A percentile compares a stretch with the other conserved stretches of the same genome.
These are phyloP conservation scores for Xylaria polymorpha DNA, from an alignment of 2,329 filamentous ascomycete species.

Conservation along the genomic window DNA sequence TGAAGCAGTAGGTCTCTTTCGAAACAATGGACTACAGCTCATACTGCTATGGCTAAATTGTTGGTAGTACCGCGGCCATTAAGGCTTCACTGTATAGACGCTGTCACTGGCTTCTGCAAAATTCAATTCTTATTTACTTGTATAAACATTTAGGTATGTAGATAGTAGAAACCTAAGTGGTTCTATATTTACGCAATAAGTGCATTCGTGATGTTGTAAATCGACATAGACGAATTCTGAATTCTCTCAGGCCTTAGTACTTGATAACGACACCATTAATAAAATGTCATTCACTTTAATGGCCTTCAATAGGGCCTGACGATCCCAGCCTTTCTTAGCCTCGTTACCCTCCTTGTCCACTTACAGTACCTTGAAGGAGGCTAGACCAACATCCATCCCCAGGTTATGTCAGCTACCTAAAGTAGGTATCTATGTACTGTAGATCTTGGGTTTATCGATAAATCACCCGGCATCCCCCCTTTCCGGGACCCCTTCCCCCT, in stretches of 20 bases:
- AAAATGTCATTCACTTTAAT: neutral
- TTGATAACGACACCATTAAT: neutral
- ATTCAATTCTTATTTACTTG: neutral
- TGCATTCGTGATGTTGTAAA: neutral
- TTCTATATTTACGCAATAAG: neutral
- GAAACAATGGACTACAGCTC: neutral
- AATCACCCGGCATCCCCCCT: neutral
- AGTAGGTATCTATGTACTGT: neutral
- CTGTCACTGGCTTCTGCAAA: neutral
- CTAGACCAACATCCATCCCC: neutral
- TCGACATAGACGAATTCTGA: neutral
- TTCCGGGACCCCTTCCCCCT: slow-evolving; percentile 1
- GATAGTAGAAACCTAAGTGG: neutral
- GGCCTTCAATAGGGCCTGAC: neutral
- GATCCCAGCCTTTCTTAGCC: neutral
- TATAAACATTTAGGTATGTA: neutral
- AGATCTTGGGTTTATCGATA: slow-evolving; percentile 6
- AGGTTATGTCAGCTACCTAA: neutral
- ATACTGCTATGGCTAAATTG: neutral
- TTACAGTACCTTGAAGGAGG: neutral
- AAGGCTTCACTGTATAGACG: neutral
- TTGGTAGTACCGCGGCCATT: neutral
- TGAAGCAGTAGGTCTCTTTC: too few relatives aligned
- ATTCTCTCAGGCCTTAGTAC: neutral
- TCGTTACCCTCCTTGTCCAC: neutral